phyloP scores from a whole-genome alignment of 1,139 yeast species.

The Pichia sp. region DNA sequence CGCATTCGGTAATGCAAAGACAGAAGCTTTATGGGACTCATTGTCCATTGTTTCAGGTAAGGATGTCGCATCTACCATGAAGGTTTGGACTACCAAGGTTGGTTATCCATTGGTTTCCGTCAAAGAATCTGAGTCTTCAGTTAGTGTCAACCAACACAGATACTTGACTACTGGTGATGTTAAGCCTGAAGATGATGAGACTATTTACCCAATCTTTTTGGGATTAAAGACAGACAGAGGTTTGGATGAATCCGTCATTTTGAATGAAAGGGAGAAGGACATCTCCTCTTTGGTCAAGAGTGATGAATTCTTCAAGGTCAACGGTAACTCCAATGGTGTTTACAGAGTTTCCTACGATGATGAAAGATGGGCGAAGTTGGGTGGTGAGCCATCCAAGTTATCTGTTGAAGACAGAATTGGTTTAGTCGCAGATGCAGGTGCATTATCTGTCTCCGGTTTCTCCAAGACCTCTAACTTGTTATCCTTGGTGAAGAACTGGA shows the following conservation, averaged over 20 bases:
- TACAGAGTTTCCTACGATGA: constrained; percentile 61
- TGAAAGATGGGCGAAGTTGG: constrained; percentile 40
- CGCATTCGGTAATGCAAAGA: constrained; percentile 45
- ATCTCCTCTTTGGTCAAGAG: constrained; percentile 9
- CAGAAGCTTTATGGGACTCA: constrained; percentile 46
- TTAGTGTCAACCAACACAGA: constrained; percentile 44
- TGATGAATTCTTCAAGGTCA: constrained; percentile 46
- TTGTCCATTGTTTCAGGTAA: constrained; percentile 41
- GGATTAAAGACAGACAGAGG: constrained; percentile 42
- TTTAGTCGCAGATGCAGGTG: constrained; percentile 56
- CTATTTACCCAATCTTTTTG: constrained; percentile 76
- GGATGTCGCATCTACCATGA: constrained; percentile 44
- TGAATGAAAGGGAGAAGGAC: constrained; percentile 50
- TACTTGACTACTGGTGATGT: constrained; percentile 57
- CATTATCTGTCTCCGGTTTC: constrained; percentile 57
- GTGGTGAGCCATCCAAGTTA: constrained; percentile 42
- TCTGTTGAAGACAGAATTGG: constrained; percentile 61
- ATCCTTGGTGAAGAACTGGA: constrained; percentile 40
- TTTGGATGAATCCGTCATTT: constrained; percentile 52
- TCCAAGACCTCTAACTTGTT: constrained; percentile 45
- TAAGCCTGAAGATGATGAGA: constrained; percentile 32
- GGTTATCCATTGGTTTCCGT: constrained; percentile 50
- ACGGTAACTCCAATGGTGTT: constrained; percentile 58
- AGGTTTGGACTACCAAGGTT: constrained; percentile 46
- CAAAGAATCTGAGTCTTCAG: constrained; percentile 25